Evolutionary conservation across 257 asterid genomes (phyloP), one percentile per base, ranked within the genome.

Genomic region (Lithospermum erythrorhizon): DNA sequence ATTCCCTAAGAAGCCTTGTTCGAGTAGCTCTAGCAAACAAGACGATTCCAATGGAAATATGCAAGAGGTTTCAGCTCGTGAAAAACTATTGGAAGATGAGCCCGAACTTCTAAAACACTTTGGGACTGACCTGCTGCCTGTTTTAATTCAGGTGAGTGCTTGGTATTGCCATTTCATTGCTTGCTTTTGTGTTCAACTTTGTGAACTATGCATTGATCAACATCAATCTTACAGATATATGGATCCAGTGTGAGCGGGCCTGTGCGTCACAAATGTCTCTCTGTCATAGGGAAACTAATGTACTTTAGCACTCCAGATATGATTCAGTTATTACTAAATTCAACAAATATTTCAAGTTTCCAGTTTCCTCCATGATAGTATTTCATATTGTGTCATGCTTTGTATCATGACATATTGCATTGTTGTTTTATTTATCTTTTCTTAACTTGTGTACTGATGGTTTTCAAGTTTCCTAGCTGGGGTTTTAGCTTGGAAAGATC

Each of bases 401-500:
- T 25, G 29, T 25, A 25, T 25, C 29, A 25, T 25, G 29, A 25
- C 5, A 25, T n/a, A 45, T 70, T 59, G 8, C 45, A 5, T 32
- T 21, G 51, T 18, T 56, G 51, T 25, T 64, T 29, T 61, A 55
- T 57, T 20, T 51, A 63, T 29, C 65, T 68, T 55, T 69, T 69
- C 6, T 11, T 23, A 1, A 22, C 72, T 59, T 72, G 21, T 35
- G 63, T 61, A 56, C 74, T 65, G 48, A 29, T 70, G 61, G 29
- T 5, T 25, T 52, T 68, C 53, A 63, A 94, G 99, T 70, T 94
- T 94, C 78, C 79, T 94, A 70, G 95, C 97, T 65, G 99, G 99
- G 68, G 95, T 94, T 62, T 76, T 94, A 72, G 99, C 99, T 53
- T 89, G 96, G 97, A 94, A 94, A 83, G 99, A 94, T 82, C 97